These are phyloP conservation scores for Guyanaporus albipodus DNA, from an alignment of 768 basidiomycete species.

Conservation along the genomic window DNA sequence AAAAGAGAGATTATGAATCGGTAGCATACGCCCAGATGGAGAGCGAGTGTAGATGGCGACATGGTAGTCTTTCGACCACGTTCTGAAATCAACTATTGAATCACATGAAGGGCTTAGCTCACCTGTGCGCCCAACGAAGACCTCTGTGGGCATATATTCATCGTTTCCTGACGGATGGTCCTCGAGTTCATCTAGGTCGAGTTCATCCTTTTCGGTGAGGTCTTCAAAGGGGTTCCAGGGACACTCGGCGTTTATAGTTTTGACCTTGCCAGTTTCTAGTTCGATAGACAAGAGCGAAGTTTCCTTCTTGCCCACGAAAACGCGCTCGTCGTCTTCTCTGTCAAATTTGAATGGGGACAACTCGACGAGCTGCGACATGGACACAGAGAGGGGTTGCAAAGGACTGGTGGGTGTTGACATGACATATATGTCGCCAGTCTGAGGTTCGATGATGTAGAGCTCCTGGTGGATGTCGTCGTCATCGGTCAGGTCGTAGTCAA, in stretches of 20 bases:
- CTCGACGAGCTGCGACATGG: constrained; percentile 91
- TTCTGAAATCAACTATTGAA: constrained; percentile 7
- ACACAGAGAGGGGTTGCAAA: constrained; percentile 84
- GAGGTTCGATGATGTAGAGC: constrained; percentile 91
- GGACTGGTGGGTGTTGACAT: constrained; percentile 64
- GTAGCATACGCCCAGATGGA: constrained; percentile 35
- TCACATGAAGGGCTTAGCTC: constrained; percentile 17
- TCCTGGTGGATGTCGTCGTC: constrained; percentile 57
- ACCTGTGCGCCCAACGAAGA: constrained; percentile 70
- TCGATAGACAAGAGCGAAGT: constrained; percentile 75
- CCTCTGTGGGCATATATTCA: constrained; percentile 34
- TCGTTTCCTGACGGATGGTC: constrained; percentile 38
- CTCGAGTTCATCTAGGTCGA: constrained; percentile 60
- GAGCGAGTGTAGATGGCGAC: constrained; percentile 73
- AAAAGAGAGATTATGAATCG: constrained; percentile 80
- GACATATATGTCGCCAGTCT: constrained; percentile 91
- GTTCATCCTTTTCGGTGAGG: constrained; percentile 37
- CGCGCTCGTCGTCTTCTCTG: constrained; percentile 49
- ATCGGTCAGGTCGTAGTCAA: constrained; percentile 53
- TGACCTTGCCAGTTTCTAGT: constrained; percentile 76
- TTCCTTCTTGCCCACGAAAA: constrained; percentile 90
- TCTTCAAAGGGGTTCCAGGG: constrained; percentile 70
- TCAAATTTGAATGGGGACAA: constrained; percentile 78
- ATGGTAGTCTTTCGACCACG: constrained; percentile 67
- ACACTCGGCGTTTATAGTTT: constrained; percentile 72